phyloP scores from a whole-genome alignment of 179 eudicot species.

The Heliamphora pulchella region DNA sequence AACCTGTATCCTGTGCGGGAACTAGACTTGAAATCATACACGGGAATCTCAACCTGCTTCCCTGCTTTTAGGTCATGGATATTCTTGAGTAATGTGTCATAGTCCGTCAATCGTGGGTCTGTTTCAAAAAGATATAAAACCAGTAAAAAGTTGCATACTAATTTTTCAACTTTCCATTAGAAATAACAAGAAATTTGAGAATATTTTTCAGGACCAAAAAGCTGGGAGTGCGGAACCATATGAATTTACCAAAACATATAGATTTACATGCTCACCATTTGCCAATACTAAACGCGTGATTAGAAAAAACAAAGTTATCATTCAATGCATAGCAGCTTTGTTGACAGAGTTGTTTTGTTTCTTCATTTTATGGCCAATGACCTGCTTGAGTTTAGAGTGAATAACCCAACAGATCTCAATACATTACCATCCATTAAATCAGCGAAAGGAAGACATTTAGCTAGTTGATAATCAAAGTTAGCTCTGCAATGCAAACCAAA shows the following conservation, averaged over 20 bases:
- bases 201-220: not conserved
- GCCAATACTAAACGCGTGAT: not conserved
- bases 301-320: not conserved
- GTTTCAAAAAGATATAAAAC: constrained; percentile 18
- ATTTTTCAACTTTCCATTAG: not conserved
- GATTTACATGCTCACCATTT: not conserved
- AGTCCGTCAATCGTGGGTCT: constrained; percentile 94
- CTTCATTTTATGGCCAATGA: not conserved
- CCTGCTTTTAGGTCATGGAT: constrained; percentile 71
- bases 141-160: constrained; percentile 1
- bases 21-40: constrained; percentile 89
- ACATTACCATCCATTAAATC: not conserved
- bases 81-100: constrained; percentile 73
- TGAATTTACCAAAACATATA: not conserved
- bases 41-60: constrained; percentile 52
- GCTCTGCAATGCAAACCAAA: not conserved
- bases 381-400: not conserved
- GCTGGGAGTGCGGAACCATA: not conserved
- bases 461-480: not conserved
- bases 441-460: not conserved
- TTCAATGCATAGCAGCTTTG: not conserved
- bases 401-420: no score
- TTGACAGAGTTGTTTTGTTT: not conserved
- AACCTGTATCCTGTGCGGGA: constrained; percentile 85
- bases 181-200: not conserved